These are phyloP conservation scores for Xanthoconium stramineum DNA, from an alignment of 768 basidiomycete species.

Conservation along the genomic window DNA sequence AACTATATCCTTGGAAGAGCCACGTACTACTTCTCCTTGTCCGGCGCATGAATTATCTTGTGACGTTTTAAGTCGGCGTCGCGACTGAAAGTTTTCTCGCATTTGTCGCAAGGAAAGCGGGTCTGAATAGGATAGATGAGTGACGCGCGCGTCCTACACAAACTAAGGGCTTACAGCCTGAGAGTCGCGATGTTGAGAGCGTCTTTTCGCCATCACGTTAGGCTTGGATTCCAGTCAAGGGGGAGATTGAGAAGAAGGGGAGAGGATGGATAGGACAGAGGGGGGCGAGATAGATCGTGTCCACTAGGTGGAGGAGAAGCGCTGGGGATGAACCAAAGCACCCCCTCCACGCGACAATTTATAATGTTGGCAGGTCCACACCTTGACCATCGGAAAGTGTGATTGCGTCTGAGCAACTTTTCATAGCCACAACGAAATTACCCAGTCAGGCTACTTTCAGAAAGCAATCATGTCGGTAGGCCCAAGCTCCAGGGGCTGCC, in stretches of 20 bases:
- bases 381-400: constrained; percentile 7
- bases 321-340: neutral
- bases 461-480: constrained; percentile 18
- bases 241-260: neutral
- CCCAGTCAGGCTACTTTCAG: constrained; percentile 14
- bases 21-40: constrained; percentile 27
- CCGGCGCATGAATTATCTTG: constrained; percentile 19
- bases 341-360: constrained; percentile 15
- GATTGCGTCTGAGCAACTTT: constrained; percentile 25
- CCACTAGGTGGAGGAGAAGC: neutral
- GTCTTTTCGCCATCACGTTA: neutral
- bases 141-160: neutral
- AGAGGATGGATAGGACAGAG: neutral
- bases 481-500: constrained; percentile 18
- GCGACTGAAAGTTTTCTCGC: constrained; percentile 11
- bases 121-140: neutral
- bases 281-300: neutral
- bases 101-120: constrained; percentile 14
- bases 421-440: constrained; percentile 5
- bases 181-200: neutral
- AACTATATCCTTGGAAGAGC: neutral
- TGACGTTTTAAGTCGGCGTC: constrained; percentile 29
- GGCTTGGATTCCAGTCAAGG: neutral
- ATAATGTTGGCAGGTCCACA: constrained; percentile 8
- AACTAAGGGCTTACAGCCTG: constrained; percentile 6